Conservation (phyloP, 164 flowering plant species). For the Euptelea pleiosperma region DNA sequence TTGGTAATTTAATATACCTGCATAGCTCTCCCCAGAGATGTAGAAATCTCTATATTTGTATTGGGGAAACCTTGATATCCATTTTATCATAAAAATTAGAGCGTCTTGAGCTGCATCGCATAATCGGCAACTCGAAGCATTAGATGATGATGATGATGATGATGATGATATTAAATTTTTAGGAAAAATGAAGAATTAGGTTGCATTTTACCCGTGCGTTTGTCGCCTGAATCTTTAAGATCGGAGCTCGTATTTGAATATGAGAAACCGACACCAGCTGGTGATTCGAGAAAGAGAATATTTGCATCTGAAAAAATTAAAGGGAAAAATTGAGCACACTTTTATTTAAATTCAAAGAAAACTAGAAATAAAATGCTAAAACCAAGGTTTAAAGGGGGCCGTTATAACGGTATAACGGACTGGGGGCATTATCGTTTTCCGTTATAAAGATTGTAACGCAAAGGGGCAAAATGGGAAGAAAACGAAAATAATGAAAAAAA, state of each 20-base stretch:
- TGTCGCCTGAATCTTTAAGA: constrained; percentile 64
- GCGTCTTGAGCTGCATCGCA: constrained; percentile 67
- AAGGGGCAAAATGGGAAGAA: not conserved
- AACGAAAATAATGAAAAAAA: not conserved
- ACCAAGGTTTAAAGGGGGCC: no score
- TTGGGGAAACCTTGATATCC: constrained; percentile 79
- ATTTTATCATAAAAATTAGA: constrained; percentile 52
- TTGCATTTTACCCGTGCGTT: constrained; percentile 59
- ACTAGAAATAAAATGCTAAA: not conserved
- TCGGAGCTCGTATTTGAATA: constrained; percentile 73
- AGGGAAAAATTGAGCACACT: no score
- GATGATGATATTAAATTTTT: not conserved
- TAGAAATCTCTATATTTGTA: constrained; percentile 77
- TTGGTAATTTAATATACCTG: no score
- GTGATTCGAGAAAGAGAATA: constrained; percentile 85
- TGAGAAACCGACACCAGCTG: constrained; percentile 92
- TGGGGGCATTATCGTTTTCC: no score
- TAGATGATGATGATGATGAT: no score
- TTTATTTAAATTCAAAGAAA: not conserved
- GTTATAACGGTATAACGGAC: no score
- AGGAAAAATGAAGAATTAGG: not conserved
- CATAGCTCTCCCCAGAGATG: constrained; percentile 92
- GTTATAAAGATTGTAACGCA: no score
- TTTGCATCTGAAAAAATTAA: constrained; percentile 54
- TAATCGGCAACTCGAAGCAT: not conserved